Conservation (phyloP, 495 filamentous ascomycete species). For the Lasiosphaeria ovina region DNA sequence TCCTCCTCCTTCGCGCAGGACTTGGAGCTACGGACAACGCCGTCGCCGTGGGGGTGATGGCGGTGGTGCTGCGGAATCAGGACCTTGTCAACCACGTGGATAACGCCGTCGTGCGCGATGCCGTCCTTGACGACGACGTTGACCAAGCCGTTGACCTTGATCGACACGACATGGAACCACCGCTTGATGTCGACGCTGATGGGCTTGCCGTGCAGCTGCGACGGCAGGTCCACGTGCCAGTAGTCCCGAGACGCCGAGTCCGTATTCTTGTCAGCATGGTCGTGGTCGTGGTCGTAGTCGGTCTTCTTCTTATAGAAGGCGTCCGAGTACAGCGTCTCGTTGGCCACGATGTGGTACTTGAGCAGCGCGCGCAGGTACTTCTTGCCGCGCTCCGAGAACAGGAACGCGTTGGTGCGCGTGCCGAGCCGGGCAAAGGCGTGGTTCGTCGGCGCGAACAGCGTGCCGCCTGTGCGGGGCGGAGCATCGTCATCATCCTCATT, state of each 20-base stretch:
- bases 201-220: constrained; percentile 56
- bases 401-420: constrained; percentile 65
- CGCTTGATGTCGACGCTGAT: constrained; percentile 66
- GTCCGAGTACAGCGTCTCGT: constrained; percentile 80
- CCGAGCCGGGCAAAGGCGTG: constrained; percentile 71
- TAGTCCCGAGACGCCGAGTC: constrained; percentile 15
- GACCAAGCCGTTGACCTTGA: constrained; percentile 69
- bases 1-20: constrained; percentile 12
- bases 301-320: constrained; percentile 56
- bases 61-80: constrained; percentile 68
- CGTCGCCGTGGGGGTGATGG: constrained; percentile 21
- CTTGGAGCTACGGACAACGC: neutral
- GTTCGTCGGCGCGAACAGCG: constrained; percentile 76
- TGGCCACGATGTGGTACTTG: constrained; percentile 72
- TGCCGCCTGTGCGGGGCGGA: constrained; percentile 35
- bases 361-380: constrained; percentile 72
- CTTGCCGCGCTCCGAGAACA: constrained; percentile 68
- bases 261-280: constrained; percentile 8
- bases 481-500: too few species aligned
- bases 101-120: constrained; percentile 67
- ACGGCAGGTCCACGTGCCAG: constrained; percentile 64
- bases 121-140: constrained; percentile 62
- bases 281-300: constrained; percentile 13
- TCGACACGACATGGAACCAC: constrained; percentile 58
- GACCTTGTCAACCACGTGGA: constrained; percentile 69